Evolutionary conservation across 345 rosid species (phyloP).

Genomic region (Cardamine chenopodiifolia): DNA sequence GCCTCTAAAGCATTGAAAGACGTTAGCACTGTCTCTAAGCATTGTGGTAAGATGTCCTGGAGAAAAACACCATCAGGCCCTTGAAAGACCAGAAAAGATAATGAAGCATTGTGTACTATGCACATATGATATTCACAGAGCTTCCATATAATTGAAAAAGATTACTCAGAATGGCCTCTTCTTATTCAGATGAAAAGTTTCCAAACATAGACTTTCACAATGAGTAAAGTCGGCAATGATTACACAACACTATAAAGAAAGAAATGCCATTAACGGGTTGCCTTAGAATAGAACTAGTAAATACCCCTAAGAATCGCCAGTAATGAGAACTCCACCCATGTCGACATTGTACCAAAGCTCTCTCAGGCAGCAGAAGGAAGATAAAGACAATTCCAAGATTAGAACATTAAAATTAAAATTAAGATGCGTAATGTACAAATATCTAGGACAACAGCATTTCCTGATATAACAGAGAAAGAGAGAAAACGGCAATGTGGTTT

Average conservation of each 20-base stretch:
- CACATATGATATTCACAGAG: conserved; percentile 1
- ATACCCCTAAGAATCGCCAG: conserved; percentile 77
- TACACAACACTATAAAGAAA: conserved; percentile 48
- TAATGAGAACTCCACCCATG: conserved; percentile 60
- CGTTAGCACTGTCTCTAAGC: conserved; percentile 82
- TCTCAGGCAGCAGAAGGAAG: conserved; percentile 67
- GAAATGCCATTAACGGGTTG: conserved; percentile 80
- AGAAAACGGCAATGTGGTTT: conserved; percentile 67
- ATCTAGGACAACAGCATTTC: conserved; percentile 75
- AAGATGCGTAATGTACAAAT: conserved; percentile 59
- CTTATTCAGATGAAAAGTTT: conserved; percentile 32
- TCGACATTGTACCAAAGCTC: conserved; percentile 58
- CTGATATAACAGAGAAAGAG: conserved; percentile 54
- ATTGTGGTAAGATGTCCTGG: conserved; percentile 78
- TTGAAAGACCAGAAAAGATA: conserved; percentile 41
- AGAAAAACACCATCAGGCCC: conserved; percentile 82
- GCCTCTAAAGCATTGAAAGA: conserved; percentile 82
- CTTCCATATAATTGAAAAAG: neutral
- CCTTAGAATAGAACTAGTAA: conserved; percentile 98
- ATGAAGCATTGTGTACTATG: conserved; percentile 18
- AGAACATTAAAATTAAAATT: conserved; percentile 66
- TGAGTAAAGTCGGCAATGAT: conserved; percentile 52
- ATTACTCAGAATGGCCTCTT: conserved; percentile 33
- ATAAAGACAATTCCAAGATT: conserved; percentile 73
- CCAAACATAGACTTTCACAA: conserved; percentile 46